Evolutionary conservation across 2,329 filamentous ascomycete species (phyloP).

Genomic region (Verticillium tricorpus): DNA sequence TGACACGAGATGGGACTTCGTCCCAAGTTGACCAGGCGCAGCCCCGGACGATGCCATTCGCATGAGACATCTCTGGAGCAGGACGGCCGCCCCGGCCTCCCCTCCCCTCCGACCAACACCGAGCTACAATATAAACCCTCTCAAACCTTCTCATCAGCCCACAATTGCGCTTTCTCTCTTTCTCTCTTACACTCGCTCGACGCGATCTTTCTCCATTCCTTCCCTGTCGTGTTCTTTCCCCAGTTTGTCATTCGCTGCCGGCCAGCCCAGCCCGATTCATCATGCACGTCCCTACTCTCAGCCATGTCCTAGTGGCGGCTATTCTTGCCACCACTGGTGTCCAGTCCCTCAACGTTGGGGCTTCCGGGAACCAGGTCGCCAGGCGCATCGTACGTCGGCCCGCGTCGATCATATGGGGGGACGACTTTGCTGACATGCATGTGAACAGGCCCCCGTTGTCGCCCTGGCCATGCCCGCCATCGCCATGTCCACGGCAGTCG

Average conservation of each 20-base stretch:
- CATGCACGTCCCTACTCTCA: constrained; percentile 1
- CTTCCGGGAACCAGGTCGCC: not conserved
- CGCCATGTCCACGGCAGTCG: not conserved
- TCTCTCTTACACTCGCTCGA: not conserved
- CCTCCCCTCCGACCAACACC: not conserved
- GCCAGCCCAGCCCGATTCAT: constrained; percentile 1
- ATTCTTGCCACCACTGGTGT: constrained; percentile 1
- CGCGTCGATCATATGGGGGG: not conserved
- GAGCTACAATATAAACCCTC: constrained; percentile 2
- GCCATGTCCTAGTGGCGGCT: not conserved
- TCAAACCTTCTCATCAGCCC: constrained; percentile 4
- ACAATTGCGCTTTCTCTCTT: not conserved
- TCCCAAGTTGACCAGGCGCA: not conserved
- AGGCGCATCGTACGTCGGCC: not conserved
- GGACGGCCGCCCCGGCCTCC: not conserved
- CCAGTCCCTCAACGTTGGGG: not conserved
- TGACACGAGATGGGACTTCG: not conserved
- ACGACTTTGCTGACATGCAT: not conserved
- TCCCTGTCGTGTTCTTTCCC: not conserved
- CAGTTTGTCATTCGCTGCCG: constrained; percentile 1
- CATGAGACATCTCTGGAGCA: not conserved
- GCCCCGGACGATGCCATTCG: not conserved
- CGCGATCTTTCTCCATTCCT: not conserved
- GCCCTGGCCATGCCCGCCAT: constrained; percentile 1
- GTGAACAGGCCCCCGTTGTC: not conserved